Evolutionary conservation across 129 eudicot genomes (phyloP), one percentile per base, ranked within the genome.

Genomic region (Solidago caesia): DNA sequence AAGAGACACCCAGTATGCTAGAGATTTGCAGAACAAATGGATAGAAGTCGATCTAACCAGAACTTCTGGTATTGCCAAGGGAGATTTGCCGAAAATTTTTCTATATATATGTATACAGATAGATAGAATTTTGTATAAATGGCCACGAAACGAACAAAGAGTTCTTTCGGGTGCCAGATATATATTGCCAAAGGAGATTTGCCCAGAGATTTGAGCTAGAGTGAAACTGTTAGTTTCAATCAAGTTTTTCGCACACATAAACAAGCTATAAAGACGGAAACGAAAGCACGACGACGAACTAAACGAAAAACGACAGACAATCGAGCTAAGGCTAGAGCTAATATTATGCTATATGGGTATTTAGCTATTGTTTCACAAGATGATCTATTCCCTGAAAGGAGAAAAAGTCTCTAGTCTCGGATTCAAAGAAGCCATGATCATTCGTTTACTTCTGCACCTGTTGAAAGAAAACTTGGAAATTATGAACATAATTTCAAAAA

Each of bases 101-200:
- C 4, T 12, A 26, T 26, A 1, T n/a, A 64, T 2, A 7, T 56
- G 46, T 67, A 11, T 16, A 48, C 6, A 14, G 33, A 66, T 68
- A 15, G 3, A 7, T 12, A 33, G 39, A 33, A 1, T 1, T 33
- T 33, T 0, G 39, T 33, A 33, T 33, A 69, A 61, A 29, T 83
- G 92, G 52, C 60, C 81, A 77, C 85, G 74, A 79, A 44, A 78
- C 15, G 84, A 85, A 87, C 86, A 61, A 46, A 53, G 70, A 49
- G 71, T 77, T 73, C 82, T 46, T 46, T 85, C 60, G 60, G 71
- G 44, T 64, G 84, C 70, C 77, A 75, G 27, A 60, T 45, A 72
- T 64, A 49, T 33, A 33, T 82, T 83, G 97, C 98, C 96, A 87
- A 87, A 88, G 89, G 88, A 92, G 96, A 89, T 85, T 87, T 89